Evolutionary conservation across 805 yeast species (phyloP).

Genomic region (Nematodospora valgi): DNA sequence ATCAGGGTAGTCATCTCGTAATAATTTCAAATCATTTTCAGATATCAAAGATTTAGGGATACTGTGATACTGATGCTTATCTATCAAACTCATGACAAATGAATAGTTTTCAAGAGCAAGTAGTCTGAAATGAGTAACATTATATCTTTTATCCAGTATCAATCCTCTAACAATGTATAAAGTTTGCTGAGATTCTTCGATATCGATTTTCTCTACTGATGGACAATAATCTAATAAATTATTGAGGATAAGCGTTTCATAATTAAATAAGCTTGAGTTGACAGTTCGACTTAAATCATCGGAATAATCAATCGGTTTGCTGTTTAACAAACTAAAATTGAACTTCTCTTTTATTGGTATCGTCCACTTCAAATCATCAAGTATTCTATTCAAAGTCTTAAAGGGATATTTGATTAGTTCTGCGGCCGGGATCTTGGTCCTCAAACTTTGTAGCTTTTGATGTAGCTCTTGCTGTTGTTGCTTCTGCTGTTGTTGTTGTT

Average conservation of each 20-base stretch:
- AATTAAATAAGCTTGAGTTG: conserved; percentile 9
- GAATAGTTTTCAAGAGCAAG: conserved; percentile 21
- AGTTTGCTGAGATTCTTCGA: conserved; percentile 14
- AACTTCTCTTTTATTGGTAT: conserved; percentile 16
- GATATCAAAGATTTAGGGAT: conserved; percentile 21
- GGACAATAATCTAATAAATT: conserved; percentile 32
- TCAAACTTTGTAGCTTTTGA: conserved; percentile 2
- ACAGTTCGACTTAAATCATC: conserved; percentile 15
- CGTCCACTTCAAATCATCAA: conserved; percentile 56
- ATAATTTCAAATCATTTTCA: conserved; percentile 23
- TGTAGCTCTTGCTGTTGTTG: not conserved
- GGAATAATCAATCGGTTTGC: conserved; percentile 38
- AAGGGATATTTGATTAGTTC: conserved; percentile 29
- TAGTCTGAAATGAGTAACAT: conserved; percentile 29
- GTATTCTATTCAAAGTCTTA: conserved; percentile 64
- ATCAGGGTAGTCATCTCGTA: conserved; percentile 10
- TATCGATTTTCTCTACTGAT: conserved; percentile 20
- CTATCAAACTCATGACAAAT: conserved; percentile 14
- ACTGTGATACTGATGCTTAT: conserved; percentile 37
- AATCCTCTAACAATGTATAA: conserved; percentile 31
- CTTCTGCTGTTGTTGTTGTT: not conserved
- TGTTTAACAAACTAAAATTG: conserved; percentile 20
- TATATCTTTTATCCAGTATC: conserved; percentile 16
- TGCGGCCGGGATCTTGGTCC: conserved; percentile 11
- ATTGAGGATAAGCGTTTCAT: conserved; percentile 31